Evolutionary conservation across 2,329 filamentous ascomycete genomes (phyloP).

Genomic region (Aspergillus sp.): DNA sequence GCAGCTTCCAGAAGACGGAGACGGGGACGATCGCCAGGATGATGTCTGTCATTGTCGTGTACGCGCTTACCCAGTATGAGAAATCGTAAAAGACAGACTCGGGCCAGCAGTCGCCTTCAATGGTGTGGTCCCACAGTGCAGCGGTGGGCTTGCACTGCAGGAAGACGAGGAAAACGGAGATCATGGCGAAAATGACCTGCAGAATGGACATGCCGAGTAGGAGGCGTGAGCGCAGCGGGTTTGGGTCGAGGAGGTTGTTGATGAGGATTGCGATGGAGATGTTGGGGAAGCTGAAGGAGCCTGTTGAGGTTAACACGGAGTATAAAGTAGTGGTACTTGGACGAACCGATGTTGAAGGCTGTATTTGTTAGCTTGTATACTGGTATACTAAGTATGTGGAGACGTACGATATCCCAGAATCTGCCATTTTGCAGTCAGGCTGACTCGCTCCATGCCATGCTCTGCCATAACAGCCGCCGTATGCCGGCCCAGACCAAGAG

Average conservation of each 20-base stretch:
- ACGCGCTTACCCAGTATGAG: constrained; percentile 27
- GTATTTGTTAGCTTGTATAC: neutral
- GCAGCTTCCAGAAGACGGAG: constrained; percentile 25
- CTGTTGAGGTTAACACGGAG: neutral
- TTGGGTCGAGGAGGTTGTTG: constrained; percentile 26
- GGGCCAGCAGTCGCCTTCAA: constrained; percentile 23
- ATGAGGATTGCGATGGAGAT: constrained; percentile 30
- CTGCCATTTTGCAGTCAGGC: constrained; percentile 23
- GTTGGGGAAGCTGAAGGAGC: constrained; percentile 29
- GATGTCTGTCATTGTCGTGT: constrained; percentile 28
- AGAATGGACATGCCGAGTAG: constrained; percentile 24
- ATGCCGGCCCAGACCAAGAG: constrained; percentile 27
- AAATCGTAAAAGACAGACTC: constrained; percentile 23
- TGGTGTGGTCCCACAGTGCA: constrained; percentile 23
- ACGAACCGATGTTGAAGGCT: constrained; percentile 27
- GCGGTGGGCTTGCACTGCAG: constrained; percentile 23
- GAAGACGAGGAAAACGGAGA: constrained; percentile 26
- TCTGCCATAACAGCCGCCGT: constrained; percentile 26
- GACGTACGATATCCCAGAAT: constrained; percentile 26
- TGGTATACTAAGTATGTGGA: neutral
- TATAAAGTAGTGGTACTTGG: too few relatives aligned
- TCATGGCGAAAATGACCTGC: constrained; percentile 25
- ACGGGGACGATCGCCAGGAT: constrained; percentile 27
- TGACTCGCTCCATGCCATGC: constrained; percentile 19
- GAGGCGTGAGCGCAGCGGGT: constrained; percentile 16